Evolutionary conservation across 1,284 basidiomycete genomes (phyloP).

Genomic region (Mycocalia duriaeana): DNA sequence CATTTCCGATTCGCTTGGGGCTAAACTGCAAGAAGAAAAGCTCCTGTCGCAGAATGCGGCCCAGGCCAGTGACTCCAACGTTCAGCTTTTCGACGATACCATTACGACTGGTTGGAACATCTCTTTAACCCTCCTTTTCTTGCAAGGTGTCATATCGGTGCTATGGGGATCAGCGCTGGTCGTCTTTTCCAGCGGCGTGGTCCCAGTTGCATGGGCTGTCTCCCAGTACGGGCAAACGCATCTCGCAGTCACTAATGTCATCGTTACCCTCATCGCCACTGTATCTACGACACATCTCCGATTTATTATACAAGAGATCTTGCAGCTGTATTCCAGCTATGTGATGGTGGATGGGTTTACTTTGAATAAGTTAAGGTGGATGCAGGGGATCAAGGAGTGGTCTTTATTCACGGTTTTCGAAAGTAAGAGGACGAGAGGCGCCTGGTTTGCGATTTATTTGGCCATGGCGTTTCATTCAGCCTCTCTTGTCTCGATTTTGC

Average conservation of each 20-base stretch:
- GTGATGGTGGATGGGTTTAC: slow-evolving; percentile 4
- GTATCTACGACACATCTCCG: slow-evolving; percentile 5
- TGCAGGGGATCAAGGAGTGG: slow-evolving; percentile 7
- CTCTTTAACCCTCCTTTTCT: slow-evolving; percentile 3
- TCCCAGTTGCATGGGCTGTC: slow-evolving; percentile 7
- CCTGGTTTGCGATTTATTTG: slow-evolving; percentile 3
- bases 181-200: slow-evolving; percentile 7
- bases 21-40: neutral
- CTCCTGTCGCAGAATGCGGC: neutral
- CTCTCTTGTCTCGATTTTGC: slow-evolving; percentile 6
- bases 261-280: slow-evolving; percentile 8
- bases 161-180: slow-evolving; percentile 9
- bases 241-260: slow-evolving; percentile 5
- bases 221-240: slow-evolving; percentile 6
- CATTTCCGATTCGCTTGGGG: too few species aligned
- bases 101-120: neutral
- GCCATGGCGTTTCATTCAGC: slow-evolving; percentile 5
- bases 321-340: neutral
- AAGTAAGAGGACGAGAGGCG: neutral
- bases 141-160: slow-evolving; percentile 5
- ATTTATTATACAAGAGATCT: neutral
- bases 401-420: slow-evolving; percentile 1
- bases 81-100: neutral
- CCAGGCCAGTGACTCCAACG: neutral
- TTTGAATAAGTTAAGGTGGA: slow-evolving; percentile 3